Conservation (phyloP, 192 early-diverging fungal species). For the Phycomyces nitens region DNA sequence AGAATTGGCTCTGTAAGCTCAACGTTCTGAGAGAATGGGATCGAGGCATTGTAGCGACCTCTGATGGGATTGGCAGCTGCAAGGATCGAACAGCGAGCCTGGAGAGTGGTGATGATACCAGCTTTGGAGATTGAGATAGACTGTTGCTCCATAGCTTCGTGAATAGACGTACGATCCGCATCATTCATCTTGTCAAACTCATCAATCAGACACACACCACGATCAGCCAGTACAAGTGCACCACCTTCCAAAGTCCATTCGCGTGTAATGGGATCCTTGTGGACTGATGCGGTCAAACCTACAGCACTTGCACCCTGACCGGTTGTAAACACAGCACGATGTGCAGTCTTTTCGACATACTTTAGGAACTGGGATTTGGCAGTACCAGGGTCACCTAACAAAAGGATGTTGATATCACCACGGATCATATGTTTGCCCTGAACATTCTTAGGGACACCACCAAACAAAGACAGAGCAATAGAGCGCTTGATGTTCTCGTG, state of each 20-base stretch:
- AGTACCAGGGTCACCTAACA: conserved; percentile 88
- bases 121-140: conserved; percentile 86
- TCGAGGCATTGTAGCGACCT: conserved; percentile 83
- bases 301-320: conserved; percentile 85
- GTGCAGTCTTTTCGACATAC: conserved; percentile 80
- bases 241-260: conserved; percentile 90
- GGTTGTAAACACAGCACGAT: conserved; percentile 82
- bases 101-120: conserved; percentile 82
- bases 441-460: conserved; percentile 93
- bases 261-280: conserved; percentile 80
- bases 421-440: conserved; percentile 92
- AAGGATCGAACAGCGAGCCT: conserved; percentile 77
- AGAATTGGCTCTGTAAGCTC: conserved; percentile 98
- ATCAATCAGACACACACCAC: conserved; percentile 83
- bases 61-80: conserved; percentile 84
- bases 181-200: conserved; percentile 95
- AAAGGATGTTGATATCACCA: conserved; percentile 96
- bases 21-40: conserved; percentile 95
- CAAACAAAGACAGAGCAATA: conserved; percentile 90
- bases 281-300: conserved; percentile 79
- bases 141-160: conserved; percentile 94
- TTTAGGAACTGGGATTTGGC: conserved; percentile 87
- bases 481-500: conserved; percentile 97
- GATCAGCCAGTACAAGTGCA: conserved; percentile 85
- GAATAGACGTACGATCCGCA: conserved; percentile 88